Percentiles rank a stretch among this genome's conserved stretches.
These are phyloP conservation scores for Cystobasidium onofrii DNA, from an alignment of 768 basidiomycete species.

Conservation along the genomic window DNA sequence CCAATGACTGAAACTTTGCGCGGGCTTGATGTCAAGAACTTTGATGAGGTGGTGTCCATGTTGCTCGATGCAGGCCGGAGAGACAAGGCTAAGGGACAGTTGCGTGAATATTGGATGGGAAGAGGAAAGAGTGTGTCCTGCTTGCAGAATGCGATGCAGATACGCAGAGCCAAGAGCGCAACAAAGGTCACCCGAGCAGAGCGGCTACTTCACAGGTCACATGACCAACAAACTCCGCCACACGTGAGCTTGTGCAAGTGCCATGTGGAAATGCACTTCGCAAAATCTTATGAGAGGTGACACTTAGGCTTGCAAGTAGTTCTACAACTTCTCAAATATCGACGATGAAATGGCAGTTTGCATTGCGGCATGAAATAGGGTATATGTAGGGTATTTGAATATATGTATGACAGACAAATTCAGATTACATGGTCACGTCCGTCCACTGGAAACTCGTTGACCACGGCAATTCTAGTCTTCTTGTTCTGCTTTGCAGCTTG, in stretches of 20 bases:
- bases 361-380: background rate
- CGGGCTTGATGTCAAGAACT: slow-evolving; percentile 19
- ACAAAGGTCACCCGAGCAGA: slow-evolving; percentile 1
- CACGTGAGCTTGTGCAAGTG: background rate
- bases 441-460: no score
- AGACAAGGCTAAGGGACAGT: no score
- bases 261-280: background rate
- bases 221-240: background rate
- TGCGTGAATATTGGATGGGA: background rate
- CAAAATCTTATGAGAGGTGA: no score
- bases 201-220: background rate
- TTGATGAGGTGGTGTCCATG: slow-evolving; percentile 6
- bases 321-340: no score
- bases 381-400: background rate
- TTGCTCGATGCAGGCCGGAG: background rate
- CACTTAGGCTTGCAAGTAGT: no score
- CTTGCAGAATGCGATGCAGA: background rate
- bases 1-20: slow-evolving; percentile 24
- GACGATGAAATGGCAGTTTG: background rate
- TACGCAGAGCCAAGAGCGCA: background rate
- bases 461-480: no score
- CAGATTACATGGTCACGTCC: no score
- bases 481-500: slow-evolving; percentile 21
- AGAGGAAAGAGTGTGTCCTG: background rate
- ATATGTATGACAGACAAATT: no score